A percentile compares a stretch with the other conserved stretches of the same genome.
phyloP scores from a whole-genome alignment of 2,329 filamentous ascomycete genomes.

The Aspergillus neoniger region DNA sequence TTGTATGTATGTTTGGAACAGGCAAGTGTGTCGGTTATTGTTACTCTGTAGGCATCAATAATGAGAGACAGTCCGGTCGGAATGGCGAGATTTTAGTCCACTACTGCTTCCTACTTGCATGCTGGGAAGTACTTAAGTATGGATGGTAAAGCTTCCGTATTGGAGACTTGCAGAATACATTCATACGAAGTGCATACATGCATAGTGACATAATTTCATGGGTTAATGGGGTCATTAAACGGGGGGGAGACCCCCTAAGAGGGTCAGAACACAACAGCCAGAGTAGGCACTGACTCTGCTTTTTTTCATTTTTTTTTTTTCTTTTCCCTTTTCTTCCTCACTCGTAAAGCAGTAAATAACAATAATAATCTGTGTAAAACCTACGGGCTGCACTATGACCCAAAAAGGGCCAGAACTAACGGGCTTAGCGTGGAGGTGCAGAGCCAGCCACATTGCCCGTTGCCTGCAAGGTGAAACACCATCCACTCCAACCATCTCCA shows the following conservation, averaged over 20 bases:
- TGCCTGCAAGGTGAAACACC: constrained; percentile 20
- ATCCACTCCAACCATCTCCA: background rate
- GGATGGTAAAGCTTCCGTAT: too few species aligned
- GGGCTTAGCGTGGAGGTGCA: constrained; percentile 4
- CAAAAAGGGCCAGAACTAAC: constrained; percentile 1
- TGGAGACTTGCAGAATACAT: too few species aligned
- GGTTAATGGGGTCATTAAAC: too few species aligned
- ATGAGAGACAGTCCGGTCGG: background rate
- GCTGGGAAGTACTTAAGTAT: too few species aligned
- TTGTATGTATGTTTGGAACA: background rate
- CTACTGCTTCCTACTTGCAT: too few species aligned
- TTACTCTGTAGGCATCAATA: background rate
- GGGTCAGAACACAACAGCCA: too few species aligned
- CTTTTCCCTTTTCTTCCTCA: background rate
- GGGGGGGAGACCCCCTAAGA: too few species aligned
- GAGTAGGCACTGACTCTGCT: too few species aligned
- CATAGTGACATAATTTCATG: too few species aligned
- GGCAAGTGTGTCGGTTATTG: background rate
- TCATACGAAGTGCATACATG: too few species aligned
- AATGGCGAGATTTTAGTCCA: background rate
- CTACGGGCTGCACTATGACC: background rate
- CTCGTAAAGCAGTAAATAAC: background rate
- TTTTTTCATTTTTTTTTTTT: too few species aligned
- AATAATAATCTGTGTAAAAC: background rate
- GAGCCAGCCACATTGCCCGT: constrained; percentile 19